A percentile compares a stretch with the other conserved stretches of the same genome.
phyloP scores from a whole-genome alignment of 345 rosid species.

The Hirschfeldia incana region DNA sequence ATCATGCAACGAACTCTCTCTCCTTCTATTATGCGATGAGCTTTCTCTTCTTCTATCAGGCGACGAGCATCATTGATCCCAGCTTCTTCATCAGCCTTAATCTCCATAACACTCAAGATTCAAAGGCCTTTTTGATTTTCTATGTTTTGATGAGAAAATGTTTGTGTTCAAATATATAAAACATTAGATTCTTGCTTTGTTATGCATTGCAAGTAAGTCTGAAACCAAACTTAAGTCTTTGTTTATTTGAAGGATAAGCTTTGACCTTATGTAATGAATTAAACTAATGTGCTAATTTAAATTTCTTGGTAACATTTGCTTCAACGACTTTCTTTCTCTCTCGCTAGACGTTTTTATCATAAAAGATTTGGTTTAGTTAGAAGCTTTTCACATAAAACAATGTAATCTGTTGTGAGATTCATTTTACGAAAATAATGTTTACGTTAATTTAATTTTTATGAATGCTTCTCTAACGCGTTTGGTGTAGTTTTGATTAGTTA shows the following conservation, averaged over 20 bases:
- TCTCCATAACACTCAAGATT: constrained; percentile 26
- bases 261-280: constrained; percentile 18
- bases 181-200: constrained; percentile 1
- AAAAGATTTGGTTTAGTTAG: not conserved
- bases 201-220: constrained; percentile 4
- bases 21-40: constrained; percentile 5
- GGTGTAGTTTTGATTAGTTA: not conserved
- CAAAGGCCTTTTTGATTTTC: not conserved
- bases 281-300: constrained; percentile 1
- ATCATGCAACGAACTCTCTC: constrained; percentile 7
- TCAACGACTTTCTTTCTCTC: not conserved
- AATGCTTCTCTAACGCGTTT: not conserved
- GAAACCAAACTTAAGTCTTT: constrained; percentile 16
- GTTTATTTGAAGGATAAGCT: constrained; percentile 26
- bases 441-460: not conserved
- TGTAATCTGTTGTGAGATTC: not conserved
- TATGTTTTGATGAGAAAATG: constrained; percentile 9
- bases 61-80: not conserved
- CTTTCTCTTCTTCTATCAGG: constrained; percentile 5
- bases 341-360: not conserved
- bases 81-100: constrained; percentile 33
- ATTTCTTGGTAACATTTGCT: constrained; percentile 1
- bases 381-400: not conserved
- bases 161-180: not conserved
- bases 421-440: not conserved